A percentile compares a stretch with the other conserved stretches of the same genome.
Evolutionary conservation across 75 land plant genomes (phyloP).

Genomic region (Pinus taeda): DNA sequence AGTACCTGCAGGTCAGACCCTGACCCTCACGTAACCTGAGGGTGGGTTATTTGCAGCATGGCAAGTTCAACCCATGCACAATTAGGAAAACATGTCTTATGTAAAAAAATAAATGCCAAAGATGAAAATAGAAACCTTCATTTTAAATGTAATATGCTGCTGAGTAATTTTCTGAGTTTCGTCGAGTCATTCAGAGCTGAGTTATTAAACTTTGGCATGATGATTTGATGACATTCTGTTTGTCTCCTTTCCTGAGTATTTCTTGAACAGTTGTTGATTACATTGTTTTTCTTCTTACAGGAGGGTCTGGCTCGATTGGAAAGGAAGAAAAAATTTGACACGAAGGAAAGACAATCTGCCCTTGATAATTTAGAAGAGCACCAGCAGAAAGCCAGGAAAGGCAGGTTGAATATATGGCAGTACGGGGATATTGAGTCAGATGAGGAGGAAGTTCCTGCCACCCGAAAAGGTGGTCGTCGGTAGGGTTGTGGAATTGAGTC

Average conservation of each 20-base stretch:
- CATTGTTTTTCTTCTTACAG: slow-evolving; percentile 18
- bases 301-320: slow-evolving; percentile 81
- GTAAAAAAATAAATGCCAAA: too few relatives aligned
- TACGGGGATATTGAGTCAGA: slow-evolving; percentile 92
- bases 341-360: slow-evolving; percentile 58
- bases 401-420: slow-evolving; percentile 77
- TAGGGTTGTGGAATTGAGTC: slow-evolving; percentile 40
- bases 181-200: too few relatives aligned
- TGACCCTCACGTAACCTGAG: too few relatives aligned
- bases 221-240: background rate
- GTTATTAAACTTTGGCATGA: too few relatives aligned
- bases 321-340: slow-evolving; percentile 67
- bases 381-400: slow-evolving; percentile 57
- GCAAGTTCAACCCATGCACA: too few relatives aligned
- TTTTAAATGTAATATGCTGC: too few relatives aligned
- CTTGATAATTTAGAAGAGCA: slow-evolving; percentile 64
- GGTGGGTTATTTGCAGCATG: too few relatives aligned
- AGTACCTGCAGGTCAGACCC: too few relatives aligned
- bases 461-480: slow-evolving; percentile 58
- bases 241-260: background rate
- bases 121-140: too few relatives aligned
- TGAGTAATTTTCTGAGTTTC: too few relatives aligned
- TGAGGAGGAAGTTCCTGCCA: slow-evolving; percentile 71
- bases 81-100: too few relatives aligned
- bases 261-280: background rate